These are phyloP conservation scores for Cyclotella baltica DNA, from an alignment of 108 stramenopile species.

Conservation along the genomic window DNA sequence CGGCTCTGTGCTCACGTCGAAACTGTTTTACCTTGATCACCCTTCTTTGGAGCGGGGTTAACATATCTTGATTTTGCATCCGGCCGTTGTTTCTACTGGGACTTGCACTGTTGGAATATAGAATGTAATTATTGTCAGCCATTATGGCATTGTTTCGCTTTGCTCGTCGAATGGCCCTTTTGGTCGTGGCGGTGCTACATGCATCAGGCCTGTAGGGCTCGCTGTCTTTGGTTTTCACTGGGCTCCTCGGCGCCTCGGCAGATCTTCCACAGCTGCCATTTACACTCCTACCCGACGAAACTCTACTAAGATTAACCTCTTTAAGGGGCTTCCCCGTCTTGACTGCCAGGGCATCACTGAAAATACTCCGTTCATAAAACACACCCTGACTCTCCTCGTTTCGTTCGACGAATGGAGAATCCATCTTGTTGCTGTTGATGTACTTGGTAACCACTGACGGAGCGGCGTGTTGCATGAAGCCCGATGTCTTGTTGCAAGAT, in stretches of 20 bases:
- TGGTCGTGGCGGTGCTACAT: background rate
- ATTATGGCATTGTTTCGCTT: background rate
- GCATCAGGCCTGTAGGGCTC: background rate
- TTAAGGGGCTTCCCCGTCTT: constrained; percentile 2
- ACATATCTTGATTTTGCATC: background rate
- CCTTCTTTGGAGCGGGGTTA: constrained; percentile 3
- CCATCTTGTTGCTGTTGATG: constrained; percentile 10
- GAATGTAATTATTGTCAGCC: background rate
- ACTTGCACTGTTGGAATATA: background rate
- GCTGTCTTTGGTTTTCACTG: background rate
- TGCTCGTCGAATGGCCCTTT: background rate
- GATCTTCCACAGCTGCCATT: background rate
- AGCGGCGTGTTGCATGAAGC: constrained; percentile 2
- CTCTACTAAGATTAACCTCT: background rate
- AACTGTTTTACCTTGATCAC: background rate
- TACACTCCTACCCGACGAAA: too few species aligned
- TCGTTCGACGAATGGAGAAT: background rate
- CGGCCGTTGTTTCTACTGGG: background rate
- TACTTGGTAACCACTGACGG: constrained; percentile 6
- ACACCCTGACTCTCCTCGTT: background rate
- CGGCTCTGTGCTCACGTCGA: background rate
- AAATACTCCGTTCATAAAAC: constrained; percentile 1
- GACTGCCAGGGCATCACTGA: background rate
- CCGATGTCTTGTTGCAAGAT: background rate
- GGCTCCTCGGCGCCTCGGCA: background rate